Base-by-base conservation (phyloP, 805 yeast species). In the Barnettozyma californica region DNA sequence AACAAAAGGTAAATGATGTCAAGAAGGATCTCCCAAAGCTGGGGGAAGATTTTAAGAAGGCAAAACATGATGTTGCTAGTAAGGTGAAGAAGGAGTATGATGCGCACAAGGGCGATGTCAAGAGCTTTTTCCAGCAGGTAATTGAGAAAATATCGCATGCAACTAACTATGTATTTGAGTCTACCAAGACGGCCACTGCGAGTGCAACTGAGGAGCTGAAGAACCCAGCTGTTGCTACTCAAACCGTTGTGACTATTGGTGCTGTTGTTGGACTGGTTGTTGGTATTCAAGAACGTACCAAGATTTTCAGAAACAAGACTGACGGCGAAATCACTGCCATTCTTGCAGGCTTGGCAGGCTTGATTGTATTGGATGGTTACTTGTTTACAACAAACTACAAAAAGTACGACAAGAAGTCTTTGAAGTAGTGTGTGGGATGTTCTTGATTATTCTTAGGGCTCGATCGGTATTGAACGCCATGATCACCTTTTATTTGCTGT, bases 211-310 rank as follows among this genome's bases (percentile, higher is more conserved):
- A 62, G 31, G 85, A 80, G 61, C 68, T 81, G 53, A 71, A 79
- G 58, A 81, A 82, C 68, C 87, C 87, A 0, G 84, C 77, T 4
- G 84, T 82, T 41, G 66, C 76, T 18, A 63, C 77, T 29, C 85
- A 81, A 63, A 64, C 75, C 3, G 68, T 77, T 16, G 69, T 78
- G 39, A 73, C 78, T 27, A 60, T 73, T 8, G 73, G 77, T 37
- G 76, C 77, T 14, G 60, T 74, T 31, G 67, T 74, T 23, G 78
- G 78, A 3, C 72, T 78, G 23, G 69, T 77, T 53, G 66, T 68
- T 45, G 79, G 76, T 21, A 76, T 75, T 67, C 58, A 72, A 57
- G 77, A 77, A 65, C 73, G 82, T 68, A 62, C 69, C 55, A 67
- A 76, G 68, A 68, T 80, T 58, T 59, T 71, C 47, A 60, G 64